phyloP scores from a whole-genome alignment of 306 rosid species.

The Rubus parviflorus region DNA sequence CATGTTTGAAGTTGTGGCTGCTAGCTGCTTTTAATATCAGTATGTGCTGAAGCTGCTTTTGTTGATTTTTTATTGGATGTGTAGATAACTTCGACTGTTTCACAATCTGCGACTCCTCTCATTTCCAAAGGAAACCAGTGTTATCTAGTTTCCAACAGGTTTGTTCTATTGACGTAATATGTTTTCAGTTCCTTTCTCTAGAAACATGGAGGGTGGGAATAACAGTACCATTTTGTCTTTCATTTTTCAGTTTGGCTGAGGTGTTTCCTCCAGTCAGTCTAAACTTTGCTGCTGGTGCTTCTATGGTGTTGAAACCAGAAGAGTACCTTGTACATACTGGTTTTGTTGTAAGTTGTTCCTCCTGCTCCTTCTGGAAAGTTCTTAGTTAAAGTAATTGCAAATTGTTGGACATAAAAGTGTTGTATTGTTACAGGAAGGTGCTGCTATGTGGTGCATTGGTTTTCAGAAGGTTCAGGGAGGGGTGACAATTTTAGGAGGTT shows the following conservation, averaged over 20 bases:
- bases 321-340: slow-evolving; percentile 70
- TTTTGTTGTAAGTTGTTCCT: slow-evolving; percentile 51
- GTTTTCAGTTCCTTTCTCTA: slow-evolving; percentile 3
- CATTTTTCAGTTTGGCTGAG: slow-evolving; percentile 52
- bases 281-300: slow-evolving; percentile 79
- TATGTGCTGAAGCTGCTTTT: slow-evolving; percentile 28
- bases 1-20: background rate
- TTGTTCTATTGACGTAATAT: slow-evolving; percentile 21
- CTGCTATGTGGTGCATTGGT: slow-evolving; percentile 83
- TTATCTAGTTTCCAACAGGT: slow-evolving; percentile 81
- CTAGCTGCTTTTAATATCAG: slow-evolving; percentile 7
- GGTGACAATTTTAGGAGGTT: slow-evolving; percentile 86
- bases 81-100: slow-evolving; percentile 71
- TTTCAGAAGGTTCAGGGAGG: slow-evolving; percentile 79
- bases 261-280: slow-evolving; percentile 79
- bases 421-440: slow-evolving; percentile 55
- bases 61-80: slow-evolving; percentile 15
- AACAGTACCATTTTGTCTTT: background rate
- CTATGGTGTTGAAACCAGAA: slow-evolving; percentile 88
- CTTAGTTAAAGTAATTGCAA: slow-evolving; percentile 13
- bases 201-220: slow-evolving; percentile 2
- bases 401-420: slow-evolving; percentile 20
- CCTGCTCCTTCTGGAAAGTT: slow-evolving; percentile 13
- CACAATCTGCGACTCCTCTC: slow-evolving; percentile 56
- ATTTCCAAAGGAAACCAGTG: slow-evolving; percentile 80